These are phyloP conservation scores for Pseudogymnoascus sp. DNA, from an alignment of 2,329 filamentous ascomycete genomes.

Conservation along the genomic window DNA sequence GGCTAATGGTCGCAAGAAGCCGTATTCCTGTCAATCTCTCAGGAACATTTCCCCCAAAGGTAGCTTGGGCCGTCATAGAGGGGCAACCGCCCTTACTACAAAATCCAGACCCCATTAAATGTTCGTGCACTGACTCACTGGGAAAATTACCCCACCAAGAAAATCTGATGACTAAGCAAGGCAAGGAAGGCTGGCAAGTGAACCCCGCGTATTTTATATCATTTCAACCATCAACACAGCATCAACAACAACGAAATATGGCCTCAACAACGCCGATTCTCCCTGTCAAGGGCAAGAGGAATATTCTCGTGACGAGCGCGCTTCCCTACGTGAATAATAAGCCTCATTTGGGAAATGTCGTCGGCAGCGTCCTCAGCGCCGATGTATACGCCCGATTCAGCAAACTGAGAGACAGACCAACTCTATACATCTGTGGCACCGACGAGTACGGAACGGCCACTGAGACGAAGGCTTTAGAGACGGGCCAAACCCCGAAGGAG, in stretches of 20 bases:
- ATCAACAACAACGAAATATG: constrained; percentile 17
- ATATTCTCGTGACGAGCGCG: constrained; percentile 86
- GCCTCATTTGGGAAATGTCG: constrained; percentile 76
- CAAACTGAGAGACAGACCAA: constrained; percentile 69
- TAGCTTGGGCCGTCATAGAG: background rate
- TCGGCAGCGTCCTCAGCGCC: constrained; percentile 78
- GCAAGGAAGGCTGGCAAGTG: background rate
- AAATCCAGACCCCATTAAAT: background rate
- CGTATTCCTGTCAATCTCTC: background rate
- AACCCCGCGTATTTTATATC: constrained; percentile 2
- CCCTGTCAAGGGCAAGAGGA: constrained; percentile 66
- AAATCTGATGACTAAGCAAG: background rate
- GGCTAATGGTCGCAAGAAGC: background rate
- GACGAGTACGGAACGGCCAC: constrained; percentile 96
- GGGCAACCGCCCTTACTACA: background rate
- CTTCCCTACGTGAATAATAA: constrained; percentile 75
- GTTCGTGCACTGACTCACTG: background rate
- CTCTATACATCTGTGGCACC: constrained; percentile 77
- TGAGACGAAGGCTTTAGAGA: constrained; percentile 89
- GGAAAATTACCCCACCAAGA: background rate
- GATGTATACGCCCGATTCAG: constrained; percentile 80
- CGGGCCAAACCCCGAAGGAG: constrained; percentile 70
- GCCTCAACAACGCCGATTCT: constrained; percentile 37
- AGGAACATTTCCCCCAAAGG: background rate
- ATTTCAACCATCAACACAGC: background rate